Percentiles rank a stretch among this genome's conserved stretches.
Conservation (phyloP, 2,329 filamentous ascomycete genomes). For the Aquanectria penicillioides region DNA sequence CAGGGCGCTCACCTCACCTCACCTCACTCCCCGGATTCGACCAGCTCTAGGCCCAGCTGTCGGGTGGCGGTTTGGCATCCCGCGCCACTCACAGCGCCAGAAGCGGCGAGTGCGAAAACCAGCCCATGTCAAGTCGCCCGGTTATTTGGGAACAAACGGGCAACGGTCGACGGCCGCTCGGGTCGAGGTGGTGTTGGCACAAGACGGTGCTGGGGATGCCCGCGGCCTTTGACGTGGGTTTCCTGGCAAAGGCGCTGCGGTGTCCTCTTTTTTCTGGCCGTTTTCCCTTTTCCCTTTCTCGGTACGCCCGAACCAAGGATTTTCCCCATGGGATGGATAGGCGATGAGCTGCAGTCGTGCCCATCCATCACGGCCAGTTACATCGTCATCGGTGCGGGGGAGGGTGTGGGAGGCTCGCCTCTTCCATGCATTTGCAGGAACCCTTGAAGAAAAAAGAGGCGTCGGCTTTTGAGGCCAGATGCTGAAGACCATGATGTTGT, state of each 20-base stretch:
- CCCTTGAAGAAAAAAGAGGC: background rate
- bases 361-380: background rate
- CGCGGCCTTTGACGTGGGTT: background rate
- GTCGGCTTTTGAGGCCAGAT: background rate
- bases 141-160: conserved; percentile 4
- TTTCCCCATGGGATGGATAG: background rate
- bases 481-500: background rate
- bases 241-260: conserved; percentile 5
- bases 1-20: conserved; percentile 22
- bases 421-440: background rate
- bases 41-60: background rate
- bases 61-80: conserved; percentile 16
- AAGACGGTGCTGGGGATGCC: background rate
- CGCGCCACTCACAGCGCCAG: conserved; percentile 20
- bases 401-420: background rate
- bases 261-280: background rate
- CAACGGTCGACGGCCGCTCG: conserved; percentile 9
- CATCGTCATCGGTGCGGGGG: conserved; percentile 14
- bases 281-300: background rate
- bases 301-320: background rate
- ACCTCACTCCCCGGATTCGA: conserved; percentile 9
- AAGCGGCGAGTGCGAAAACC: background rate
- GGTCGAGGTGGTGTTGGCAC: background rate
- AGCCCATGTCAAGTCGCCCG: background rate
- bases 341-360: conserved; percentile 5